A percentile compares a stretch with the other conserved stretches of the same genome.
These are phyloP conservation scores for Botrytis fragariae DNA, from an alignment of 2,329 filamentous ascomycete genomes.

Conservation along the genomic window DNA sequence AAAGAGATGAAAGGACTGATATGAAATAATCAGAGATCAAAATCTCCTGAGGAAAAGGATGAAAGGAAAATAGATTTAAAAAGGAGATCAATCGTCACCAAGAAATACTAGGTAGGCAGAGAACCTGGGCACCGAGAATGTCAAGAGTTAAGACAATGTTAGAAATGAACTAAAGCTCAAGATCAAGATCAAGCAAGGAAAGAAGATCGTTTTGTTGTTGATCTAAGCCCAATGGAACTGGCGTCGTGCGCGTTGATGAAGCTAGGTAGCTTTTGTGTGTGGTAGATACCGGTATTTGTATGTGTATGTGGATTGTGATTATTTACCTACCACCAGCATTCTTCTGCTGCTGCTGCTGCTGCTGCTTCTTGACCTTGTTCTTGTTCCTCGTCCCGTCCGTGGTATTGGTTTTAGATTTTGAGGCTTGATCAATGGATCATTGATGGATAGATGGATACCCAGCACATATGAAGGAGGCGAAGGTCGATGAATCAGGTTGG, in stretches of 20 bases:
- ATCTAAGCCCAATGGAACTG: slow-evolving; percentile 8
- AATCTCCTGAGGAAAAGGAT: background rate
- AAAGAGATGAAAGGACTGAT: background rate
- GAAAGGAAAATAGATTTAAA: background rate
- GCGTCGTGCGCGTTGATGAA: background rate
- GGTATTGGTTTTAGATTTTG: background rate
- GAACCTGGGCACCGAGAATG: background rate
- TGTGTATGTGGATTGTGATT: background rate
- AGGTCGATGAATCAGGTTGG: background rate
- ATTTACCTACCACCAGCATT: background rate
- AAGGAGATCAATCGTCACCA: slow-evolving; percentile 2
- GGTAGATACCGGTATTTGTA: background rate
- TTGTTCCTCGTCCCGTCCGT: background rate
- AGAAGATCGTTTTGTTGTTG: background rate
- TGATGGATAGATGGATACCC: background rate
- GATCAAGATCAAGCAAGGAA: slow-evolving; percentile 12
- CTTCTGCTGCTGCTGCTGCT: background rate
- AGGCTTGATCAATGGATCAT: background rate
- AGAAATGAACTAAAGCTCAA: background rate
- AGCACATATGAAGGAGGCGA: background rate
- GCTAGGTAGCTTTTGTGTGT: background rate
- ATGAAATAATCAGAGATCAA: background rate
- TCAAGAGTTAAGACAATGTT: background rate
- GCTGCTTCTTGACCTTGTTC: background rate
- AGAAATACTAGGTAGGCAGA: background rate